Evolutionary conservation across 139 green algal species (phyloP).

Genomic region (Nannochloris sp.): DNA sequence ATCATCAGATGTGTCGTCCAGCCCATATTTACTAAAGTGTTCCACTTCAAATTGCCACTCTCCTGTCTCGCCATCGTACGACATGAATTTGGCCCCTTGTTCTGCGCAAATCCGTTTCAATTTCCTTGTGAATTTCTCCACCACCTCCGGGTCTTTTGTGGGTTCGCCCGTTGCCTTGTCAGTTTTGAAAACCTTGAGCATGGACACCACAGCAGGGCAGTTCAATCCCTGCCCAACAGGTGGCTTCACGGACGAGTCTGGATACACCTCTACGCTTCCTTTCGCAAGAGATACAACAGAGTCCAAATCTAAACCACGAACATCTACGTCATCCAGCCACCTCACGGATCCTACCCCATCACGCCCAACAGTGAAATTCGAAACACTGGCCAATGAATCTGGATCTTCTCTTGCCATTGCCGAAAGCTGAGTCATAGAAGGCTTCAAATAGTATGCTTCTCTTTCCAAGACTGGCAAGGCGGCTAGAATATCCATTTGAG

Average conservation of each 20-base stretch:
- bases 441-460: constrained; percentile 54
- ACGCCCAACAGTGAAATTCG: constrained; percentile 61
- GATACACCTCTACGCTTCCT: constrained; percentile 56
- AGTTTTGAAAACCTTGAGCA: constrained; percentile 46
- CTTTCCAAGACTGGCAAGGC: constrained; percentile 22
- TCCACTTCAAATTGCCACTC: constrained; percentile 86
- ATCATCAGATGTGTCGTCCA: constrained; percentile 36
- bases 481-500: constrained; percentile 14
- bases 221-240: constrained; percentile 74
- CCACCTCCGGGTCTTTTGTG: constrained; percentile 26
- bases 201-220: constrained; percentile 60
- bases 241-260: constrained; percentile 48
- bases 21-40: constrained; percentile 83
- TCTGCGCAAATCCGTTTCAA: constrained; percentile 46
- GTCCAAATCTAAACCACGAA: constrained; percentile 61
- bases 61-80: constrained; percentile 58
- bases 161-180: constrained; percentile 50
- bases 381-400: constrained; percentile 30
- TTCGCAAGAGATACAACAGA: constrained; percentile 51
- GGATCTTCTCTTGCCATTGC: constrained; percentile 46
- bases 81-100: constrained; percentile 70
- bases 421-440: constrained; percentile 41
- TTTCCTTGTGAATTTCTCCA: constrained; percentile 33
- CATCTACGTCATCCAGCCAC: constrained; percentile 75
- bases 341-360: constrained; percentile 53